Evolutionary conservation across 495 filamentous ascomycete species (phyloP), one percentile per base, ranked within the genome.

Genomic region (Diplogelasinospora grovesii): DNA sequence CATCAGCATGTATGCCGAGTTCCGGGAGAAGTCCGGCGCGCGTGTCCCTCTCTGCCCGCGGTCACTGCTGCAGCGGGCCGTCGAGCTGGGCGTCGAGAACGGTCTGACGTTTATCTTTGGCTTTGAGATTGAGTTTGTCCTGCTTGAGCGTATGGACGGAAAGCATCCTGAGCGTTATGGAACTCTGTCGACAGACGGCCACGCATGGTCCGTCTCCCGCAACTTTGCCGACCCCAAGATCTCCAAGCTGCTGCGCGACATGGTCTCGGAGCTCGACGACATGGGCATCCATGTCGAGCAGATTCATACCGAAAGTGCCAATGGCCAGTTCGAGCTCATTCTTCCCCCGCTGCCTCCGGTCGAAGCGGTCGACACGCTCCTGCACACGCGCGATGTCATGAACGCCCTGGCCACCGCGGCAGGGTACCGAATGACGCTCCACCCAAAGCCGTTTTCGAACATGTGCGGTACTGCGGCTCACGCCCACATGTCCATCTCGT

Each of bases 81-180:
- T 83, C 9, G 58, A 69, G n/a, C 57, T 63, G 8, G 63, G 70
- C 10, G 53, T 62, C 7, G 63, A 75, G 23, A 52, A 73, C 19
- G 59, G 62, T 16, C 48, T 74, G 2, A 55, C 52, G 4, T 74
- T 89, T 25, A 64, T 82, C 1, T 54, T 85, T 20, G 88, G 88
- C 3, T 90, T 89, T 50, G 89, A 94, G 59, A 78, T 89, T 23
- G 88, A 94, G 58, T 78, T 95, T 14, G 68, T 86, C 5, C 81
- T 93, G 43, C 56, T 92, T 8, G 60, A 68, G 26, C 63, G 64
- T 22, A 20, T 52, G 39, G 36, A 54, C 11, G 55, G 50, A 40
- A 48, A 41, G 21, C 56, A 41, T 10, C 43, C 55, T 13, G 49
- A 33, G 20, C 57, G 57, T 22, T 66, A 53, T 32, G 45, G 33